These are phyloP conservation scores for Lecanoromycetidae sp. DNA, from an alignment of 2,329 filamentous ascomycete species.

Conservation along the genomic window DNA sequence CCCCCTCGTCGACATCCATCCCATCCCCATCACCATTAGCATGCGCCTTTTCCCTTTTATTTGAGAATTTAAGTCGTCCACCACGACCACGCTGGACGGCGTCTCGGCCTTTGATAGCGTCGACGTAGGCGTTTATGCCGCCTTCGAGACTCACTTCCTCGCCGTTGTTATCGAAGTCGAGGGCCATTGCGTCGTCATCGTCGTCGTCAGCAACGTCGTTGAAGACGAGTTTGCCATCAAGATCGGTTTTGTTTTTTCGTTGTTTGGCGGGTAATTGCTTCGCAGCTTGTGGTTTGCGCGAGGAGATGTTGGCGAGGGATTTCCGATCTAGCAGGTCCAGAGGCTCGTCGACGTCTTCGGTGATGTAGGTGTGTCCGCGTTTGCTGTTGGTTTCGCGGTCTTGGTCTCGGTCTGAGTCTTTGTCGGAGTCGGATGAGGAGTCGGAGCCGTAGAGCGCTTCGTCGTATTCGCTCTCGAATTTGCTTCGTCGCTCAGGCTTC, in stretches of 20 bases:
- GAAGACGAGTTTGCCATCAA: conserved; percentile 71
- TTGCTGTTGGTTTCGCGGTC: conserved; percentile 37
- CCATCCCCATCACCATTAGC: conserved; percentile 31
- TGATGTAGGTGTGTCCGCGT: conserved; percentile 60
- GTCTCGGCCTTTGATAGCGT: conserved; percentile 56
- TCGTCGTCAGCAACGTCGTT: conserved; percentile 37
- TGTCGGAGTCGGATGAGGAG: conserved; percentile 1
- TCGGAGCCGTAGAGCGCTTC: conserved; percentile 84
- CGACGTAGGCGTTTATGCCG: conserved; percentile 57
- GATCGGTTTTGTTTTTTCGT: conserved; percentile 46
- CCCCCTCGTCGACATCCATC: conserved; percentile 36
- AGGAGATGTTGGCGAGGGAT: conserved; percentile 84
- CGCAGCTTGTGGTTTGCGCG: conserved; percentile 56
- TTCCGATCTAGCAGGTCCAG: conserved; percentile 84
- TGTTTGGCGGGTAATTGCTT: conserved; percentile 31
- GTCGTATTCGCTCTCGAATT: conserved; percentile 85
- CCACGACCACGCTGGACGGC: conserved; percentile 52
- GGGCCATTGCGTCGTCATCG: conserved; percentile 45
- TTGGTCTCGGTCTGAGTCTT: conserved; percentile 31
- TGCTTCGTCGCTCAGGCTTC: conserved; percentile 32
- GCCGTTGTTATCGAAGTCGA: conserved; percentile 42
- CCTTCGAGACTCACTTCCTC: conserved; percentile 26
- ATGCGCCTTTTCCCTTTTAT: conserved; percentile 43
- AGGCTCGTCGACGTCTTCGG: conserved; percentile 89
- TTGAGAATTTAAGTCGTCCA: conserved; percentile 60